Evolutionary conservation across 139 green algal species (phyloP), one percentile per base, ranked within the genome.

Genomic region (Dunaliella sp.): DNA sequence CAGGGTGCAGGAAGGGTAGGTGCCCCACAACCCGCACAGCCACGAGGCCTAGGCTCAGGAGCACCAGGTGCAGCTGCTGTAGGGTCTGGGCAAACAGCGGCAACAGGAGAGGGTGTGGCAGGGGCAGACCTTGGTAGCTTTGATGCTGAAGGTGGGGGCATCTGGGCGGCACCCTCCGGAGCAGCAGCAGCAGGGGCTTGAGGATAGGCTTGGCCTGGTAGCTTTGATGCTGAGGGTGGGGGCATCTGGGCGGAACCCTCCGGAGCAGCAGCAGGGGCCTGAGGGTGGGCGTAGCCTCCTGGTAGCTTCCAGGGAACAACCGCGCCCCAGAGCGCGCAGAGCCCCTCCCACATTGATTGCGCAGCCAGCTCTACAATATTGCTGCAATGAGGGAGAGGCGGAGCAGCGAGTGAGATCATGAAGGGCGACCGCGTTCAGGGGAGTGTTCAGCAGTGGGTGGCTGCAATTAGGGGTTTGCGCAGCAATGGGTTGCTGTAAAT

Each of bases 331-430:
- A 65, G 48, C 48, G 7, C 16, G 48, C 48, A 65, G 30, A 89
- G 58, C 34, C 65, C n/a, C 2, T 37, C 0, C 31, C 86, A 78
- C 77, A 91, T 78, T 24, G 32, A 1, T n/a, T 86, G 77, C 1
- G 72, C 73, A 0, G 88, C 85, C 28, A 78, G 38, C 74, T 91
- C 88, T 0, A 91, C 77, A 34, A 88, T 84, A 16, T 84, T 88
- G 0, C 48, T 65, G 48, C 48, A 65, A 65, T 65, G 7, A 65
- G 7, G 16, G 48, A 16, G 7, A 65, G 7, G 48, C 48, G 16
- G 48, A 16, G 48, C 48, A 26, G 48, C 48, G 16, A 16, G 48
- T 7, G 48, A 16, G 16, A 16, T 65, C 48, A 65, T 16, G 48
- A 65, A 7, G 7, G 16, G 48, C 7, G 7, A 26, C 48, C 48